Evolutionary conservation across 2,329 filamentous ascomycete species (phyloP).

Genomic region (Xylaria sp.): DNA sequence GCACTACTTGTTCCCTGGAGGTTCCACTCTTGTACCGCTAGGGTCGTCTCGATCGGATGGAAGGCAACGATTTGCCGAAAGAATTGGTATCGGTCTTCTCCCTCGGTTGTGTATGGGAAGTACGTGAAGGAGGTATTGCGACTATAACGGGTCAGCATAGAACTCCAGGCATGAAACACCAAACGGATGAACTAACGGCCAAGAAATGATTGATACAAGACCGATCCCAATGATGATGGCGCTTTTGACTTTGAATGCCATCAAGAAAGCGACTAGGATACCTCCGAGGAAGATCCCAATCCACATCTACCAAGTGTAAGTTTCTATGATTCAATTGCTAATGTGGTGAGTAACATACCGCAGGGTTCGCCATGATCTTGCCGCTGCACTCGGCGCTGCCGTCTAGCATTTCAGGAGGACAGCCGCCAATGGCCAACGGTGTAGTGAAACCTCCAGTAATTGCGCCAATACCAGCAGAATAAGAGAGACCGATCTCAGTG

Average conservation of each 20-base stretch:
- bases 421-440: constrained; percentile 82
- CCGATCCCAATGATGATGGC: constrained; percentile 79
- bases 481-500: constrained; percentile 75
- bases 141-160: constrained; percentile 51
- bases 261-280: constrained; percentile 81
- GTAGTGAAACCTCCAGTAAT: constrained; percentile 77
- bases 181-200: constrained; percentile 66
- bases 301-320: constrained; percentile 71
- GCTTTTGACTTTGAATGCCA: constrained; percentile 80
- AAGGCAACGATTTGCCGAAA: constrained; percentile 79
- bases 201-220: constrained; percentile 77
- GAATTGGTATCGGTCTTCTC: constrained; percentile 74
- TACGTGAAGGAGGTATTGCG: constrained; percentile 77
- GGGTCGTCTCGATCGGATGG: constrained; percentile 72
- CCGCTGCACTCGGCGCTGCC: constrained; percentile 62
- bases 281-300: constrained; percentile 85
- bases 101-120: constrained; percentile 74
- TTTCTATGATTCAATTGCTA: neutral
- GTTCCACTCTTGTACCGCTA: constrained; percentile 75
- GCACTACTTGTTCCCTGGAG: constrained; percentile 63
- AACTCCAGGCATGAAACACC: constrained; percentile 4
- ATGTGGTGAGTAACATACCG: constrained; percentile 56
- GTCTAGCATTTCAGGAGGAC: constrained; percentile 66
- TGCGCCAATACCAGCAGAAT: constrained; percentile 83
- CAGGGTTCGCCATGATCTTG: constrained; percentile 80